Evolutionary conservation across 192 early-diverging fungal species (phyloP).

Genomic region (Podila clonocystis): DNA sequence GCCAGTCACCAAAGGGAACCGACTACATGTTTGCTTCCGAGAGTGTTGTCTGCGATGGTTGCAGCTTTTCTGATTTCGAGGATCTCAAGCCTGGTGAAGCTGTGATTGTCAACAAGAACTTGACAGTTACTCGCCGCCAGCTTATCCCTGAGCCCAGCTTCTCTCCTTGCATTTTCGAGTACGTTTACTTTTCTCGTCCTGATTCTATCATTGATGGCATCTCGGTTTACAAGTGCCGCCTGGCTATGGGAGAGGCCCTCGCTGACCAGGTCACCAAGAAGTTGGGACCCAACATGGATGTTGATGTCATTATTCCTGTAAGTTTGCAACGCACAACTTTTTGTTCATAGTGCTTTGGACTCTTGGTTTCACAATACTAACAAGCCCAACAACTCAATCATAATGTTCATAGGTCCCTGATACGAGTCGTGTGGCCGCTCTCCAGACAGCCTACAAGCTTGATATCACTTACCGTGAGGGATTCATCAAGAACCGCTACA

Average conservation of each 20-base stretch:
- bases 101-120: conserved; percentile 86
- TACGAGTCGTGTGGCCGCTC: conserved; percentile 93
- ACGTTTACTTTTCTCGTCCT: conserved; percentile 99
- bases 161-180: conserved; percentile 99
- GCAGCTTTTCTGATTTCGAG: conserved; percentile 89
- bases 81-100: conserved; percentile 97
- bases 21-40: conserved; percentile 99
- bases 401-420: conserved; percentile 79
- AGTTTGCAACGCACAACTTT: neutral
- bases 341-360: neutral
- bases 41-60: conserved; percentile 93
- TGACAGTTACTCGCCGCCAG: conserved; percentile 71
- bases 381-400: neutral
- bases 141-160: conserved; percentile 61
- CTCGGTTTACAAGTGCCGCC: conserved; percentile 96
- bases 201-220: conserved; percentile 99
- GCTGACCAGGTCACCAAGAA: conserved; percentile 83
- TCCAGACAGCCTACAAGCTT: conserved; percentile 92
- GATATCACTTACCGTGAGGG: conserved; percentile 97
- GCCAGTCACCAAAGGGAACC: conserved; percentile 72
- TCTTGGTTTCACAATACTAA: neutral
- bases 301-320: conserved; percentile 99
- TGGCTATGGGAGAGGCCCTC: conserved; percentile 98
- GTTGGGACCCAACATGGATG: conserved; percentile 83
- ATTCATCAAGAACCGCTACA: conserved; percentile 99